Evolutionary conservation across 495 filamentous ascomycete species (phyloP).

Genomic region (Rostrohypoxylon terebratum): DNA sequence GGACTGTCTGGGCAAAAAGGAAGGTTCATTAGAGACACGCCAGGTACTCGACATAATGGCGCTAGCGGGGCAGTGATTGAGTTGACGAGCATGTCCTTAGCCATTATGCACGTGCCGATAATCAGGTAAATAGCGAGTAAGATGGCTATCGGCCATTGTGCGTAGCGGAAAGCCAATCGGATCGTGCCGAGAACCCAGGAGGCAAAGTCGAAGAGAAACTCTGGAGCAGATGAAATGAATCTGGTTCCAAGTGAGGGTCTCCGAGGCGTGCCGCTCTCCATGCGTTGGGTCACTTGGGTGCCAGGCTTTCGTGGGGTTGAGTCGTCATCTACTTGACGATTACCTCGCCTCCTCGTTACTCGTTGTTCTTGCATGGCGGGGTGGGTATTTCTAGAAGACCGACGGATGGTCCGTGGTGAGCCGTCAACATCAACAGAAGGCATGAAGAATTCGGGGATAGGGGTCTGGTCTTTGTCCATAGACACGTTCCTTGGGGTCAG

Average conservation of each 20-base stretch:
- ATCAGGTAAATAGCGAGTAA: conserved; percentile 64
- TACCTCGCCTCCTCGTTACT: conserved; percentile 45
- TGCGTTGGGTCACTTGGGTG: background rate
- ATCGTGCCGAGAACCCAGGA: conserved; percentile 64
- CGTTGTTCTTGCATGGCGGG: conserved; percentile 25
- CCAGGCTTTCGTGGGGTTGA: background rate
- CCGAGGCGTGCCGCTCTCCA: background rate
- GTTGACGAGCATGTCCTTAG: conserved; percentile 63
- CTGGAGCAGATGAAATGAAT: conserved; percentile 43
- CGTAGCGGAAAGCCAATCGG: conserved; percentile 59
- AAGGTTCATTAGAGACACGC: conserved; percentile 65
- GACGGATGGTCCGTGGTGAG: conserved; percentile 40
- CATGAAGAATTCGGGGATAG: conserved; percentile 58
- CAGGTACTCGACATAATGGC: conserved; percentile 74
- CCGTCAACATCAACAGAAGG: conserved; percentile 51
- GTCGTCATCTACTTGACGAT: conserved; percentile 23
- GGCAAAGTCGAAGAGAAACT: conserved; percentile 47
- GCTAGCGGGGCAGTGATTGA: conserved; percentile 64
- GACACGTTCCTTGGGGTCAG: conserved; percentile 53
- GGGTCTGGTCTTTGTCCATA: conserved; percentile 49
- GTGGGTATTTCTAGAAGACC: conserved; percentile 43
- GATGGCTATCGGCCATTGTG: conserved; percentile 67
- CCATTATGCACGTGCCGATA: conserved; percentile 60
- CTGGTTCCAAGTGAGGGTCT: conserved; percentile 35
- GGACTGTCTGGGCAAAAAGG: conserved; percentile 66